phyloP scores from a whole-genome alignment of 2,329 filamentous ascomycete species.

The Aspergillus caelatus region DNA sequence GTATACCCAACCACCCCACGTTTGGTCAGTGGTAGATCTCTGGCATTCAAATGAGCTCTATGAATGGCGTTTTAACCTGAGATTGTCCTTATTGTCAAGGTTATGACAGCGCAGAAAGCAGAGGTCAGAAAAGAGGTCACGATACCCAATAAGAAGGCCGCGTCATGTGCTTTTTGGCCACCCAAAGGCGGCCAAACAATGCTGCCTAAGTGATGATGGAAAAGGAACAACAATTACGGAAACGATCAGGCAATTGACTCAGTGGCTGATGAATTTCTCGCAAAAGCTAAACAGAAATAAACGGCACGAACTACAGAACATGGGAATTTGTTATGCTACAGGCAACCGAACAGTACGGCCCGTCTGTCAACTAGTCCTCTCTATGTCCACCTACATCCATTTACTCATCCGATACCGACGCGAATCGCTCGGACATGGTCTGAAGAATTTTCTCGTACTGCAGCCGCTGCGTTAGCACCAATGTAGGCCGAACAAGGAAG shows the following conservation, averaged over 20 bases:
- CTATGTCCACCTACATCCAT: constrained; percentile 7
- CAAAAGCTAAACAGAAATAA: constrained; percentile 6
- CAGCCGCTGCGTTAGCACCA: constrained; percentile 43
- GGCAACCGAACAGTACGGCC: constrained; percentile 17
- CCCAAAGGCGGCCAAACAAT: constrained; percentile 15
- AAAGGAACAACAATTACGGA: neutral
- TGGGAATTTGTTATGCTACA: constrained; percentile 40
- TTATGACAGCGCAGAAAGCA: constrained; percentile 1
- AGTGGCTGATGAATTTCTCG: constrained; percentile 8
- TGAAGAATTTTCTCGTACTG: constrained; percentile 92
- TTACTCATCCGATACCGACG: constrained; percentile 92
- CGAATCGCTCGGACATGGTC: constrained; percentile 96
- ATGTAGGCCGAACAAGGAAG: neutral
- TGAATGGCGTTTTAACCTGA: neutral
- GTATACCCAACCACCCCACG: constrained; percentile 1
- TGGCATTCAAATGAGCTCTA: neutral
- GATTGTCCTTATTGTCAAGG: neutral
- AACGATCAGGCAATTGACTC: neutral
- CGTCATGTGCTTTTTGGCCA: constrained; percentile 24
- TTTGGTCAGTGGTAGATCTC: neutral
- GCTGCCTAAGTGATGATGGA: constrained; percentile 10
- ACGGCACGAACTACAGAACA: constrained; percentile 35
- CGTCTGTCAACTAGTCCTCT: constrained; percentile 1
- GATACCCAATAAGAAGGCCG: constrained; percentile 8
- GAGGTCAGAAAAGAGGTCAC: neutral